phyloP scores from a whole-genome alignment of 768 basidiomycete genomes.

The Mycena amicta region DNA sequence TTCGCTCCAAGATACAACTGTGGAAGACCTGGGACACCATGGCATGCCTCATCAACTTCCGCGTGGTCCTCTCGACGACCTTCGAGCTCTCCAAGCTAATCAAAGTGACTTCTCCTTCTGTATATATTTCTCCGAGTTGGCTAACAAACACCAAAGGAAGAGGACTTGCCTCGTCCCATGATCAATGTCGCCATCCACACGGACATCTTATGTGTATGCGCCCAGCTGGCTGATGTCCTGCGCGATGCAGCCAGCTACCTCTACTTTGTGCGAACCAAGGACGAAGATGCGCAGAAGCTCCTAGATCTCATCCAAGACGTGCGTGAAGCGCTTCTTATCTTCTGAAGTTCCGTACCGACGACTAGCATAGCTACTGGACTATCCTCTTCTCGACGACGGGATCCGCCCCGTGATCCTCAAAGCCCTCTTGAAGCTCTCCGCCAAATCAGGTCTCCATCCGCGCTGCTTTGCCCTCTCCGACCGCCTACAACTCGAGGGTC shows the following conservation, averaged over 20 bases:
- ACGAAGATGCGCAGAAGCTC: conserved; percentile 20
- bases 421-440: conserved; percentile 15
- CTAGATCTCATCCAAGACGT: conserved; percentile 26
- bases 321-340: neutral
- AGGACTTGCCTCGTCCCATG: neutral
- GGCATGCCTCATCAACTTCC: neutral
- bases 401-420: conserved; percentile 17
- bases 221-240: neutral
- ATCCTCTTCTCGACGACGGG: conserved; percentile 13
- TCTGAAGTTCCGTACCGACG: neutral
- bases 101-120: neutral
- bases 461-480: conserved; percentile 16
- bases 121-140: neutral
- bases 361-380: conserved; percentile 19
- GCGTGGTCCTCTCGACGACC: neutral
- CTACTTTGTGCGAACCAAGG: too few species aligned
- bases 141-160: neutral
- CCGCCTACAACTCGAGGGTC: conserved; percentile 4
- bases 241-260: neutral
- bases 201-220: neutral
- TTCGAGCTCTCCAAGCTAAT: neutral
- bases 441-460: conserved; percentile 9
- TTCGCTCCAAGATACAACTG: too few species aligned
- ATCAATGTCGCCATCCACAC: neutral
- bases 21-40: neutral